A percentile compares a stretch with the other conserved stretches of the same genome.
Conservation (phyloP, 1,284 basidiomycete genomes). For the Pascua sp. region DNA sequence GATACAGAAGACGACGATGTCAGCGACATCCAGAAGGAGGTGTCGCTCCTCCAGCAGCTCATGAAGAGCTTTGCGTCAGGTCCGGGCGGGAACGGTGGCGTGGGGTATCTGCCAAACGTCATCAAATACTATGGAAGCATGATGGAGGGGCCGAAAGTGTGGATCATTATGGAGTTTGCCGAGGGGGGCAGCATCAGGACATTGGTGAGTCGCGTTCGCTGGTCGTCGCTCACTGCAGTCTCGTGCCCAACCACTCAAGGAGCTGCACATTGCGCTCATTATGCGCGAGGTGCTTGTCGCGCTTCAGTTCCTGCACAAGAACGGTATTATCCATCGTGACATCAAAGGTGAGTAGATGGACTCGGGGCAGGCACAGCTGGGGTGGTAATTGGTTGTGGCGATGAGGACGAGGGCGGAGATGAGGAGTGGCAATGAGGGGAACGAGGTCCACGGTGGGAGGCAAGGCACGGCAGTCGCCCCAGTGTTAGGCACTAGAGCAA, state of each 20-base stretch:
- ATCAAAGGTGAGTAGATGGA: constrained; percentile 62
- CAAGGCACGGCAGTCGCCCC: too few relatives aligned
- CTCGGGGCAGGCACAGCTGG: too few relatives aligned
- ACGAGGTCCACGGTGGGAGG: too few relatives aligned
- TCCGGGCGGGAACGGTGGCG: constrained; percentile 9
- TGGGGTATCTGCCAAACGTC: constrained; percentile 61
- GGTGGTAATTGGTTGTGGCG: too few relatives aligned
- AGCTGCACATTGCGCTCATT: constrained; percentile 84
- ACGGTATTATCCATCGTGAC: constrained; percentile 92
- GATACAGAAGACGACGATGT: constrained; percentile 97
- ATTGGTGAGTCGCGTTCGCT: constrained; percentile 53
- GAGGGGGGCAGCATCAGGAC: constrained; percentile 92
- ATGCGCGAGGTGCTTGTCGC: constrained; percentile 83
- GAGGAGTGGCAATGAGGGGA: too few relatives aligned
- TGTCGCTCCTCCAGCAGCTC: constrained; percentile 85
- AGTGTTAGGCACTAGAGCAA: too few relatives aligned
- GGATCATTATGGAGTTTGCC: constrained; percentile 99
- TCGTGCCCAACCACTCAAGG: constrained; percentile 77
- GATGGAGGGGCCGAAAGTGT: constrained; percentile 89
- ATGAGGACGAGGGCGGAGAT: too few relatives aligned
- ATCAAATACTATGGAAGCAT: constrained; percentile 95
- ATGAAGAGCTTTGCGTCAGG: constrained; percentile 50
- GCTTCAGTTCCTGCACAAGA: constrained; percentile 83
- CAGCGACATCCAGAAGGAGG: constrained; percentile 92
- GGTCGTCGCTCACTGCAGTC: constrained; percentile 63